These are phyloP conservation scores for Phytophthora hibernalis DNA, from an alignment of 352 stramenopile genomes.

Conservation along the genomic window DNA sequence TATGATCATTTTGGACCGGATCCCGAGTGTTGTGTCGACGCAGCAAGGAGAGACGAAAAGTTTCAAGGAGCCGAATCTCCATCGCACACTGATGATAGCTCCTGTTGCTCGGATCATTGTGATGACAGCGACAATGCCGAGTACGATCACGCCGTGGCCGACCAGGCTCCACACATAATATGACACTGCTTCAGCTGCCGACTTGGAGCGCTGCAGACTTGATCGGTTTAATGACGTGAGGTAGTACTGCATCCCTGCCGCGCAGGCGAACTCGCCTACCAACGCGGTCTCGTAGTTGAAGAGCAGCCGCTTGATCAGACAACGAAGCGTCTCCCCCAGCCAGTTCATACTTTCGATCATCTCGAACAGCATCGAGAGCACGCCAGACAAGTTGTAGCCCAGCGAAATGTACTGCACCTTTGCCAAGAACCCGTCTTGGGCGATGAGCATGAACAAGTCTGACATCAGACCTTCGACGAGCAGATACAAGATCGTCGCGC, in stretches of 20 bases:
- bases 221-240: conserved; percentile 29
- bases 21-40: conserved; percentile 13
- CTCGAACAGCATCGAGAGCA: conserved; percentile 32
- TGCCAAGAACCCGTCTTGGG: conserved; percentile 18
- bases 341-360: conserved; percentile 25
- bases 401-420: conserved; percentile 32
- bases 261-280: conserved; percentile 20
- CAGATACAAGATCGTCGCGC: conserved; percentile 24
- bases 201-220: conserved; percentile 9
- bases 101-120: conserved; percentile 9
- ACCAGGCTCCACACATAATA: conserved; percentile 27
- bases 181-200: conserved; percentile 18
- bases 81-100: conserved; percentile 10
- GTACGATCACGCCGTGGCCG: conserved; percentile 22
- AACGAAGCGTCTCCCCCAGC: neutral
- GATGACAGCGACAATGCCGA: conserved; percentile 24
- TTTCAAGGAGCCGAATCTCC: conserved; percentile 13
- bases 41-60: conserved; percentile 8
- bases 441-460: conserved; percentile 31
- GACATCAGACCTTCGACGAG: conserved; percentile 32
- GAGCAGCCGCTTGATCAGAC: conserved; percentile 17
- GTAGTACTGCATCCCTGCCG: conserved; percentile 20
- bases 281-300: conserved; percentile 36
- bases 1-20: conserved; percentile 13
- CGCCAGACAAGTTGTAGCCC: conserved; percentile 24